Base-by-base conservation (phyloP, 768 basidiomycete species). In the Trametes maxima region DNA sequence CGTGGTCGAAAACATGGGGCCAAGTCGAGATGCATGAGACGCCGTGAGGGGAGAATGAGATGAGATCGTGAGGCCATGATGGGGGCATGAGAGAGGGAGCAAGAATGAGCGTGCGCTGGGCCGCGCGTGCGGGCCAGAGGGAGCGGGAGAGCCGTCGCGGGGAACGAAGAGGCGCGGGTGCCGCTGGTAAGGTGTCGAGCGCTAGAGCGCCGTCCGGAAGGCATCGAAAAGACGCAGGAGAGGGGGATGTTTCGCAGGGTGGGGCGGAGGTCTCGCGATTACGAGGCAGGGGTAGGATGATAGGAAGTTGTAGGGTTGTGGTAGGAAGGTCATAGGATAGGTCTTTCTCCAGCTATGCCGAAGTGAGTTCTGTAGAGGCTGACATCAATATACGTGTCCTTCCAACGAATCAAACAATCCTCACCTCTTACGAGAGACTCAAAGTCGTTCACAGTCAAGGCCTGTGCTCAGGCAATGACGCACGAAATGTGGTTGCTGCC, bases 391-490 rank as follows among this genome's bases (percentile, higher is more conserved):
- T n/a, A 11, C 5, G 45, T n/a, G 12, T 10, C 16, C 22, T 22
- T n/a, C 11, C 8, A 5, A 17, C 2, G 6, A 6, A 11, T 10
- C 4, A 2, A 12, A n/a, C 19, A 7, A 21, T 5, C 7, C 48
- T 24, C 35, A 62, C 60, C 60, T 56, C 53, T 33, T 21, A 12
- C 37, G 53, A 24, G 52, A 17, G 48, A 24, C n/a, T n/a, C 28
- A 47, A 33, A 39, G 35, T 47, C 46, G 47, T 43, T 17, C 40
- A 22, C 5, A 22, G 21, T 33, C 24, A 16, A 6, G 13, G 21
- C 46, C 33, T 21, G 42, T 19, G 33, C 24, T 63, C 49, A 66
- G 44, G 65, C 61, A 24, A 66, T 63, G 39, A 58, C 44, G 54
- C 65, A 66, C 17, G 35, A 14, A 25, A 48, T 43, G 51, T 56